Evolutionary conservation across 1,139 yeast genomes (phyloP).

Genomic region (Saccharomycopsis crataegensis): DNA sequence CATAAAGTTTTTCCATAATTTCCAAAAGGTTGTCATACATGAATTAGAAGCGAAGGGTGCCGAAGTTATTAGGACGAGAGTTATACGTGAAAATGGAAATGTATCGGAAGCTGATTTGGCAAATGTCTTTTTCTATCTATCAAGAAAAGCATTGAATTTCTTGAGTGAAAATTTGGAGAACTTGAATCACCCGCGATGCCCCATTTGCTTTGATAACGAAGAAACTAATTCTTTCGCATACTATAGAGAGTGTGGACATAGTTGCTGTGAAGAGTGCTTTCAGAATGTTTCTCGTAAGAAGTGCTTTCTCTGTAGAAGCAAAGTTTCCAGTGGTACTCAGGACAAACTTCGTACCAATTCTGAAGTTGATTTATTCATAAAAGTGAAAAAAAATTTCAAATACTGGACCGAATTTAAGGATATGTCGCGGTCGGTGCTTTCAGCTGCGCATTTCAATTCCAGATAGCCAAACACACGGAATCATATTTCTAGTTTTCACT

Average conservation of each 20-base stretch:
- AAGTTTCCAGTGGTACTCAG: background rate
- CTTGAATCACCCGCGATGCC: background rate
- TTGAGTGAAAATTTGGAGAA: background rate
- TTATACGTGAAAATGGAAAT: background rate
- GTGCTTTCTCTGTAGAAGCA: background rate
- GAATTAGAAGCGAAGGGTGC: background rate
- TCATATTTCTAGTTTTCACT: too few species aligned
- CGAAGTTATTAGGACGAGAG: too few species aligned
- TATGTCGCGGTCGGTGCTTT: background rate
- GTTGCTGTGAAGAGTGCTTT: background rate
- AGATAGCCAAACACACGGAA: too few species aligned
- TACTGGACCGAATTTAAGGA: background rate
- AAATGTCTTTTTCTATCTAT: background rate
- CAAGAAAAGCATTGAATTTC: background rate
- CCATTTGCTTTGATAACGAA: background rate
- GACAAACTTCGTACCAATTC: background rate
- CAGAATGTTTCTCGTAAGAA: too few species aligned
- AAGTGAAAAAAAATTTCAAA: background rate
- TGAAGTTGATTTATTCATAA: background rate
- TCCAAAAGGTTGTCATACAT: background rate
- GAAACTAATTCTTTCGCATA: background rate
- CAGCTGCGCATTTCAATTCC: too few species aligned
- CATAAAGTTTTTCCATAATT: background rate
- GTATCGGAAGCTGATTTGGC: background rate
- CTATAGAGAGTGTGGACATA: conserved; percentile 2